These are phyloP conservation scores for Xanthoconium separans DNA, from an alignment of 1,284 basidiomycete species.

Conservation along the genomic window DNA sequence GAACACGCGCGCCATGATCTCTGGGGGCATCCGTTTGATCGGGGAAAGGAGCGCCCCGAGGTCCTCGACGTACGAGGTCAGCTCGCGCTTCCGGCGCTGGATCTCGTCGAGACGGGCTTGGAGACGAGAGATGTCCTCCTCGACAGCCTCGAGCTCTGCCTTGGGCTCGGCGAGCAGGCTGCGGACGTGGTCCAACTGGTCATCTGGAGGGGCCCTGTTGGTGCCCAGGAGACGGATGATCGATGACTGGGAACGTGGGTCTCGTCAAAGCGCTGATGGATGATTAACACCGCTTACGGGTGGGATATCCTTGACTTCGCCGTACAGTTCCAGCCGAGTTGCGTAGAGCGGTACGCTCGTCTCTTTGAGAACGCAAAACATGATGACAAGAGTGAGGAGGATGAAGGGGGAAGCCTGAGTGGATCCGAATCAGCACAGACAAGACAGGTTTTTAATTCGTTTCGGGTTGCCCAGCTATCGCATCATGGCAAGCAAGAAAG, in stretches of 20 bases:
- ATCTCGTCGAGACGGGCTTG: slow-evolving; percentile 31
- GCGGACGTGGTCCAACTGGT: slow-evolving; percentile 30
- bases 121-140: slow-evolving; percentile 25
- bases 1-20: slow-evolving; percentile 33
- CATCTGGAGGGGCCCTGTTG: slow-evolving; percentile 25
- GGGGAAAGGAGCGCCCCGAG: slow-evolving; percentile 32
- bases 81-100: slow-evolving; percentile 28
- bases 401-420: background rate
- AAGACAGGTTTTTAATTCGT: slow-evolving; percentile 17
- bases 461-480: background rate
- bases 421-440: background rate
- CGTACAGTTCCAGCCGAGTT: slow-evolving; percentile 26
- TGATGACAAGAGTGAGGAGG: background rate
- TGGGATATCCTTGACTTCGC: slow-evolving; percentile 30
- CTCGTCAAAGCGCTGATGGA: background rate
- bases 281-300: slow-evolving; percentile 19
- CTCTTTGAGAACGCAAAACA: slow-evolving; percentile 22
- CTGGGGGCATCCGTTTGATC: slow-evolving; percentile 34
- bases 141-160: slow-evolving; percentile 26
- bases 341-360: slow-evolving; percentile 25
- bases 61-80: slow-evolving; percentile 31
- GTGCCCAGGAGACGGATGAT: slow-evolving; percentile 31
- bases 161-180: slow-evolving; percentile 25
- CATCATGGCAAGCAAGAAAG: slow-evolving; percentile 2
- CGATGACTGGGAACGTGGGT: slow-evolving; percentile 22